Base-by-base conservation (phyloP, 257 asterid species). In the Cinchona pubescens region DNA sequence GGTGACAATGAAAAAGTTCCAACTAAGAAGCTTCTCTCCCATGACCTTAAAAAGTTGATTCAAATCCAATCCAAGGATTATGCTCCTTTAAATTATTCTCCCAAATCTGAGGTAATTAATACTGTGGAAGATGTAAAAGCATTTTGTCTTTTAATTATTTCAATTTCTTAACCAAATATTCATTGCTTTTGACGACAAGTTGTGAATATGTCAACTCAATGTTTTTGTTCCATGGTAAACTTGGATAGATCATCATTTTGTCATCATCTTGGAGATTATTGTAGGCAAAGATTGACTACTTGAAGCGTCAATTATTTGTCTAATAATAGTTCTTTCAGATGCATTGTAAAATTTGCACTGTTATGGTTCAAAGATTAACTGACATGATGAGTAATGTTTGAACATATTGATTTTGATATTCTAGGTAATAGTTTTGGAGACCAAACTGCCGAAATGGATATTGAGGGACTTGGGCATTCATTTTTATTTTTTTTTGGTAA, bases 261-360 rank as follows among this genome's bases (percentile, higher is more conserved):
- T 69, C 73, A 69, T 69, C 73, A 27, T 45, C 19, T 45, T 49
- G 6, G 34, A 68, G 21, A 68, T 67, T 40, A 67, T 42, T 25
- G 30, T 4, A 42, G 34, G 68, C 43, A 32, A 63, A 13, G 37
- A 25, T 42, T 42, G 51, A 29, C 21, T 12, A 23, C 23, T 0
- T n/a, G 25, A 42, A 48, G 35, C 51, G 0, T 14, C 35, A 42
- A 42, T 42, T 25, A 67, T 43, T 42, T 67, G 58, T 66, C 34
- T 40, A 25, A n/a, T 14, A 61, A 14, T n/a, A 29, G 42, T 61
- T 61, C 19, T 27, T 59, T 35, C 7, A 8, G 11, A 27, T 53
- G 60, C 60, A 25, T 25, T 6, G 2, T 25, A 9, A 58, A n/a
- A 5, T 58, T 58, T 58, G 63, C 34, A 10, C 1, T 58, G 7